A percentile compares a stretch with the other conserved stretches of the same genome.
These are phyloP conservation scores for Hyphopichia pseudoburtonii DNA, from an alignment of 1,139 yeast genomes.

Conservation along the genomic window DNA sequence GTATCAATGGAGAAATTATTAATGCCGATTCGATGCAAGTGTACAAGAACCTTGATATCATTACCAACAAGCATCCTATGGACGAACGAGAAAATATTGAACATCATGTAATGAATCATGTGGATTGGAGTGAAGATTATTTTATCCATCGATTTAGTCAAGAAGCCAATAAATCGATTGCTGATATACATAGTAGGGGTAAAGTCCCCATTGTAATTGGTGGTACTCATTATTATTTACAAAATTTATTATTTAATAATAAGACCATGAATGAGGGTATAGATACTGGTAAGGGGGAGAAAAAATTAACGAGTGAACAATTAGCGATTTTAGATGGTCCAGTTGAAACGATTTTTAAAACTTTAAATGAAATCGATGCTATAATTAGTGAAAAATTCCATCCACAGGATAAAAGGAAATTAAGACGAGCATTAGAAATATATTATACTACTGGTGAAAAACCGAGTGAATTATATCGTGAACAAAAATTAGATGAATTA, in stretches of 20 bases:
- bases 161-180: constrained; percentile 63
- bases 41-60: constrained; percentile 67
- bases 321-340: constrained; percentile 55
- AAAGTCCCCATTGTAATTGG: constrained; percentile 90
- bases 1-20: constrained; percentile 82
- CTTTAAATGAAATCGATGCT: constrained; percentile 62
- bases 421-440: constrained; percentile 80
- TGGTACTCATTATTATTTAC: constrained; percentile 93
- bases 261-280: constrained; percentile 48
- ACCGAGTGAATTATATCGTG: constrained; percentile 69
- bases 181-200: constrained; percentile 65
- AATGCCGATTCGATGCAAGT: constrained; percentile 98
- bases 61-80: constrained; percentile 90
- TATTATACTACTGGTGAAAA: constrained; percentile 62
- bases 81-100: constrained; percentile 69
- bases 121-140: constrained; percentile 78
- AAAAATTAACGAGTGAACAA: constrained; percentile 41
- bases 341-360: constrained; percentile 47
- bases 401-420: constrained; percentile 82
- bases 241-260: constrained; percentile 69
- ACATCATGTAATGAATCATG: constrained; percentile 88
- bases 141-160: constrained; percentile 75
- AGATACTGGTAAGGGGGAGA: constrained; percentile 4
- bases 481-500: constrained; percentile 51
- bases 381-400: constrained; percentile 78